Conservation (phyloP, 2,329 filamentous ascomycete genomes). For the Tolypocladium amazonense region DNA sequence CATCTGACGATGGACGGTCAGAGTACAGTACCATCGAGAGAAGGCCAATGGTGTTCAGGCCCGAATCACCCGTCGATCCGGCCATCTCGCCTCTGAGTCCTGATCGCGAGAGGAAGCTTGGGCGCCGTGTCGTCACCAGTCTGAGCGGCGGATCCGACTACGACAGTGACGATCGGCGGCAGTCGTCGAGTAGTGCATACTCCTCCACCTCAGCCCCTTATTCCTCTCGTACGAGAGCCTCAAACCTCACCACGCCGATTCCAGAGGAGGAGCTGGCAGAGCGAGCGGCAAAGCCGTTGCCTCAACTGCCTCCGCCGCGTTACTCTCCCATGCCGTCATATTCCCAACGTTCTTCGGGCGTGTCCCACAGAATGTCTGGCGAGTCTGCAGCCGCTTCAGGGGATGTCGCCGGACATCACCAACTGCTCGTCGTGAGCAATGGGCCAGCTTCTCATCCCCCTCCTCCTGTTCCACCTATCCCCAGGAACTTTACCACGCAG, state of each 20-base stretch:
- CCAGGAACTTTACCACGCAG: background rate
- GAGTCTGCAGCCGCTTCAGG: background rate
- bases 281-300: background rate
- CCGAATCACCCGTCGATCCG: conserved; percentile 9
- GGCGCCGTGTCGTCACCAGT: conserved; percentile 1
- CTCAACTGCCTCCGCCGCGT: conserved; percentile 4
- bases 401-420: conserved; percentile 5
- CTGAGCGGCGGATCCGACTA: conserved; percentile 2
- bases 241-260: conserved; percentile 7
- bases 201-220: conserved; percentile 6
- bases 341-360: background rate
- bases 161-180: conserved; percentile 6
- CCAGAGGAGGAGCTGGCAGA: conserved; percentile 5
- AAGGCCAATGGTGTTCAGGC: conserved; percentile 3
- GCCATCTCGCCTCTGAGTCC: conserved; percentile 4
- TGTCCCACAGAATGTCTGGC: background rate
- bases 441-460: background rate
- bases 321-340: background rate
- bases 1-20: conserved; percentile 9
- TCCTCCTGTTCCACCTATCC: background rate
- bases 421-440: background rate
- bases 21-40: conserved; percentile 11
- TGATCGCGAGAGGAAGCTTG: background rate
- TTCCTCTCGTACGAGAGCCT: conserved; percentile 1
- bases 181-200: conserved; percentile 8